These are phyloP conservation scores for Blastocystis sp. DNA, from an alignment of 352 stramenopile species.

Conservation along the genomic window DNA sequence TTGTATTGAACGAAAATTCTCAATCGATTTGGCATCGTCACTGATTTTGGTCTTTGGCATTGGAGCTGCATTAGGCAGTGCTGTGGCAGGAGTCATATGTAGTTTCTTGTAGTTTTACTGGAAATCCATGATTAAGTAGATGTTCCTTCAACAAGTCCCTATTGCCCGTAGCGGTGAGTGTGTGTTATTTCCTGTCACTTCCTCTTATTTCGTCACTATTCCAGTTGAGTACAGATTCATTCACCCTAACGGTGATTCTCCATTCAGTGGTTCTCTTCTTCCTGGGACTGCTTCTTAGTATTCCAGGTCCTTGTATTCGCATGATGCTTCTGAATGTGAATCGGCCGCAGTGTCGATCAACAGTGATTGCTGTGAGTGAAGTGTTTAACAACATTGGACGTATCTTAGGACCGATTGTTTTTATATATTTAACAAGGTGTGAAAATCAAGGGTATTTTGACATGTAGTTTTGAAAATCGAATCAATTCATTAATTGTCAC, in stretches of 20 bases:
- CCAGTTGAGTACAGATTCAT: neutral
- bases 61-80: constrained; percentile 28
- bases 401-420: constrained; percentile 29
- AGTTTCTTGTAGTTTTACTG: neutral
- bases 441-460: neutral
- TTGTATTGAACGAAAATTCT: constrained; percentile 18
- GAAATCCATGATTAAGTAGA: neutral
- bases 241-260: neutral
- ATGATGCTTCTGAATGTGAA: constrained; percentile 59
- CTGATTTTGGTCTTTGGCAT: constrained; percentile 40
- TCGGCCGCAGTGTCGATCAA: constrained; percentile 32
- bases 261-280: constrained; percentile 13
- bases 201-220: constrained; percentile 30
- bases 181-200: constrained; percentile 49
- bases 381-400: constrained; percentile 53
- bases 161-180: constrained; percentile 7
- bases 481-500: constrained; percentile 24
- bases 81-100: constrained; percentile 17
- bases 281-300: constrained; percentile 36
- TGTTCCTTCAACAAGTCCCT: constrained; percentile 33
- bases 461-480: neutral
- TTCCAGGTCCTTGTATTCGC: constrained; percentile 13
- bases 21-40: constrained; percentile 5
- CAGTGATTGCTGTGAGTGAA: constrained; percentile 31
- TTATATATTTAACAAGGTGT: constrained; percentile 12